These are phyloP conservation scores for Sugiyamaella pinicola DNA, from an alignment of 1,139 yeast species.

Conservation along the genomic window DNA sequence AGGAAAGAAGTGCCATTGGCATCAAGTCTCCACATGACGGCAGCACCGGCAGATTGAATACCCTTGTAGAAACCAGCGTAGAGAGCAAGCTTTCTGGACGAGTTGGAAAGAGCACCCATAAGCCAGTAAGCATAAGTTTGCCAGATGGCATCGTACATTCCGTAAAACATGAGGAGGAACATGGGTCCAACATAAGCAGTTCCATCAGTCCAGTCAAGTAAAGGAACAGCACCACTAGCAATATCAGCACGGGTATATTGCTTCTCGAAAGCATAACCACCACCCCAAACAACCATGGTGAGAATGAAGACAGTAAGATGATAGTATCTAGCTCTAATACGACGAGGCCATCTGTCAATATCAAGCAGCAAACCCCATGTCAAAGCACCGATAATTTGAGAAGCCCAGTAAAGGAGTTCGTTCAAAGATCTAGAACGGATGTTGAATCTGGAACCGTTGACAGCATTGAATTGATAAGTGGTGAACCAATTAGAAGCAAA, in stretches of 20 bases:
- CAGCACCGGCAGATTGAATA: constrained; percentile 64
- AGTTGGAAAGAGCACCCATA: constrained; percentile 59
- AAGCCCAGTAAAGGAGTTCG: constrained; percentile 60
- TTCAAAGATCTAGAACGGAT: constrained; percentile 63
- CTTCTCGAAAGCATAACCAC: constrained; percentile 57
- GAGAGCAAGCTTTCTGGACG: constrained; percentile 57
- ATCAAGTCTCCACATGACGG: constrained; percentile 61
- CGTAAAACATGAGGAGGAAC: constrained; percentile 63
- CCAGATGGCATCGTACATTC: constrained; percentile 59
- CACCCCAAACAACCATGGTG: constrained; percentile 61
- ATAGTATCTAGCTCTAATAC: constrained; percentile 52
- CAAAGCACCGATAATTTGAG: constrained; percentile 61
- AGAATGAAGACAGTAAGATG: constrained; percentile 48
- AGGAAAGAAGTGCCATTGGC: constrained; percentile 47
- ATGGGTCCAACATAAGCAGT: constrained; percentile 55
- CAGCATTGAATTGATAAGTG: constrained; percentile 63
- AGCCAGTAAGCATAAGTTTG: constrained; percentile 60
- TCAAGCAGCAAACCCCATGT: constrained; percentile 54
- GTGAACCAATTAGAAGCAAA: constrained; percentile 67
- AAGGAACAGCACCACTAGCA: constrained; percentile 17
- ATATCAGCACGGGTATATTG: constrained; percentile 49
- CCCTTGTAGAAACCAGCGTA: constrained; percentile 66
- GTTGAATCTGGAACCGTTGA: constrained; percentile 59
- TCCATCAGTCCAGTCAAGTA: constrained; percentile 49
- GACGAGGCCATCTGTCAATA: constrained; percentile 47